A percentile compares a stretch with the other conserved stretches of the same genome.
Conservation (phyloP, 768 basidiomycete species). For the Cyclocybe cylindracea region DNA sequence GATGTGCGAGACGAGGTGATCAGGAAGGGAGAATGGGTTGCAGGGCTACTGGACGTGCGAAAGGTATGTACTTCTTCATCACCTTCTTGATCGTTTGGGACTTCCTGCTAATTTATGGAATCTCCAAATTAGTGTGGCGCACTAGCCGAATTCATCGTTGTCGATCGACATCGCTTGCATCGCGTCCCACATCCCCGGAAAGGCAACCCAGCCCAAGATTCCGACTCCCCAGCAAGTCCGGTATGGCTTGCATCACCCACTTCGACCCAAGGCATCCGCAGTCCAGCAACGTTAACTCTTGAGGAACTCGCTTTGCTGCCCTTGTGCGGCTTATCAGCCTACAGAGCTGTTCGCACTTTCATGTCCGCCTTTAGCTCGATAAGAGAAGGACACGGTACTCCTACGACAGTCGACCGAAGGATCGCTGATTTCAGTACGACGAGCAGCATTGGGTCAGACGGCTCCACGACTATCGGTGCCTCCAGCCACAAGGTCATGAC, state of each 20-base stretch:
- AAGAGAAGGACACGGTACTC: constrained; percentile 4
- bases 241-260: constrained; percentile 11
- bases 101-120: constrained; percentile 14
- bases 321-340: constrained; percentile 76
- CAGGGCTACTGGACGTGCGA: constrained; percentile 74
- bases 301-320: constrained; percentile 84
- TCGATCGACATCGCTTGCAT: constrained; percentile 77
- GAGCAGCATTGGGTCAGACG: not conserved
- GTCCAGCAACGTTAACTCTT: constrained; percentile 37
- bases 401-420: constrained; percentile 2
- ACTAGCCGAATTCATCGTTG: constrained; percentile 84
- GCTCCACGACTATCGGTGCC: not conserved
- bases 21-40: constrained; percentile 83
- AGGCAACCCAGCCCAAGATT: constrained; percentile 22
- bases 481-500: not conserved
- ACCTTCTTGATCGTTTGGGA: constrained; percentile 5
- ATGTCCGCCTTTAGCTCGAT: constrained; percentile 43
- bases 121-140: constrained; percentile 67
- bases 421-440: not conserved
- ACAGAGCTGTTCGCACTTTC: constrained; percentile 77
- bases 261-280: constrained; percentile 22
- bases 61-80: constrained; percentile 54
- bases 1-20: constrained; percentile 69
- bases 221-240: constrained; percentile 10
- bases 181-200: constrained; percentile 64